Evolutionary conservation across 306 rosid genomes (phyloP).

Genomic region (Medicago ruthenica): DNA sequence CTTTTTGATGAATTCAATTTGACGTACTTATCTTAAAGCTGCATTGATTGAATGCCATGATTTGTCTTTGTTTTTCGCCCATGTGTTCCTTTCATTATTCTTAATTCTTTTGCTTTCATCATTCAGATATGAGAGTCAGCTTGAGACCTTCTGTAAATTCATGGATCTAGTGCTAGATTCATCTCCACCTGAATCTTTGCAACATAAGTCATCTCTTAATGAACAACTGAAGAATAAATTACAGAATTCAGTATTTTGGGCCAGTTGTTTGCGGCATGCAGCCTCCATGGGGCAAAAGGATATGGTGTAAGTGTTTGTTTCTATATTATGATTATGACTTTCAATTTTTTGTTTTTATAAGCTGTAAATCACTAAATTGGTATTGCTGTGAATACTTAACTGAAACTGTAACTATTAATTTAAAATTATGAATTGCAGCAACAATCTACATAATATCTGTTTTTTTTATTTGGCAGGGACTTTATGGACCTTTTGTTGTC

Average conservation of each 20-base stretch:
- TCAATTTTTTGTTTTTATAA: conserved; percentile 14
- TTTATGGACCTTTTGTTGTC: conserved; percentile 89
- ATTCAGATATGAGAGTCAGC: conserved; percentile 81
- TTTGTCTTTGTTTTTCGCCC: conserved; percentile 30
- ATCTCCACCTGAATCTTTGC: conserved; percentile 79
- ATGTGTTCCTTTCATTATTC: not conserved
- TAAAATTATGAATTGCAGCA: conserved; percentile 34
- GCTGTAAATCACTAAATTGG: conserved; percentile 24
- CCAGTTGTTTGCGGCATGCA: conserved; percentile 63
- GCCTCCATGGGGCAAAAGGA: conserved; percentile 83
- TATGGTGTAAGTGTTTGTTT: conserved; percentile 71
- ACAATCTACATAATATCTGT: conserved; percentile 23
- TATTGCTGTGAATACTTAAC: conserved; percentile 4
- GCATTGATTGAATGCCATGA: conserved; percentile 7
- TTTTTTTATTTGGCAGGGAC: conserved; percentile 61
- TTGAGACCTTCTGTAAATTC: conserved; percentile 80
- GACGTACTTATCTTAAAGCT: conserved; percentile 34
- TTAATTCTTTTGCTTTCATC: not conserved
- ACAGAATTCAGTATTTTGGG: conserved; percentile 86
- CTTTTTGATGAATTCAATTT: conserved; percentile 27
- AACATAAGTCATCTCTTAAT: conserved; percentile 56
- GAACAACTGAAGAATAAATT: conserved; percentile 70
- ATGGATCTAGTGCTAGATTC: conserved; percentile 88
- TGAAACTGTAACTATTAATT: conserved; percentile 25
- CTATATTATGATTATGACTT: conserved; percentile 29